Percentiles rank a stretch among this genome's conserved stretches.
phyloP scores from a whole-genome alignment of 192 early-diverging fungal species.

The Pecoramyces ruminantium region DNA sequence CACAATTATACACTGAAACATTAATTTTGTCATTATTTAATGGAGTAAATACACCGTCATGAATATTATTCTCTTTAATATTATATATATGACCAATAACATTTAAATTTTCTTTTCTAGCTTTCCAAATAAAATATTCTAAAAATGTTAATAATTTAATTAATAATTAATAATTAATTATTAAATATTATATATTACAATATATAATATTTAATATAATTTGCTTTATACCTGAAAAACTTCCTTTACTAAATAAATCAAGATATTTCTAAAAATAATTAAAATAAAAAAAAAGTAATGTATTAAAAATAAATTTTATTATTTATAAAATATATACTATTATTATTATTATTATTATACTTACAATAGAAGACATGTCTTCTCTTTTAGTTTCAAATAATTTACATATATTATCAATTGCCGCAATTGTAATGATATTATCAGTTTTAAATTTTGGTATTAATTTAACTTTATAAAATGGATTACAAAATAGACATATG shows the following conservation, averaged over 20 bases:
- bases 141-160: not conserved
- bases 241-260: not conserved
- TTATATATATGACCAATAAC: not conserved
- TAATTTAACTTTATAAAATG: not conserved
- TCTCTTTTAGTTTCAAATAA: not conserved
- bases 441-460: not conserved
- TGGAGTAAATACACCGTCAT: not conserved
- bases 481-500: not conserved
- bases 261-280: not conserved
- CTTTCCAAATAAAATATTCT: not conserved
- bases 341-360: not conserved
- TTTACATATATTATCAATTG: not conserved
- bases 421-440: not conserved
- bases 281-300: not conserved
- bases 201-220: no score
- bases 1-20: not conserved
- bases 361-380: not conserved
- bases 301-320: not conserved
- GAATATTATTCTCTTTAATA: not conserved
- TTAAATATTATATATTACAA: no score
- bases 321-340: not conserved
- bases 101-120: not conserved
- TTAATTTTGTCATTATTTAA: not conserved
- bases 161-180: no score
- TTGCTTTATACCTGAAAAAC: not conserved